Conservation (phyloP, 495 filamentous ascomycete species). For the Aspergillus campestris region DNA sequence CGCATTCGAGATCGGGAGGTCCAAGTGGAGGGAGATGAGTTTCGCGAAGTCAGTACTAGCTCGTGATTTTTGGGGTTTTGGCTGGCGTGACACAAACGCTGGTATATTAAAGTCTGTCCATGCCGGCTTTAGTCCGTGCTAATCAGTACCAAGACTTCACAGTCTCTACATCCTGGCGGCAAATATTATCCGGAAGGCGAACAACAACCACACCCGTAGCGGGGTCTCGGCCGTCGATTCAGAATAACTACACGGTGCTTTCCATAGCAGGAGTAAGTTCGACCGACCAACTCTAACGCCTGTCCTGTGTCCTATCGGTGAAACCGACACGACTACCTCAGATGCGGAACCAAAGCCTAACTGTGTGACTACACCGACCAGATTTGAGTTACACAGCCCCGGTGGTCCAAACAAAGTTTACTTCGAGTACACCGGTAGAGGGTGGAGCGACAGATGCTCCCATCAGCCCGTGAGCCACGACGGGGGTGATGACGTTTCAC, state of each 20-base stretch:
- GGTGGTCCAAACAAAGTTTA: not conserved
- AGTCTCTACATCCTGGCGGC: slow-evolving; percentile 46
- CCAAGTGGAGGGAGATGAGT: slow-evolving; percentile 44
- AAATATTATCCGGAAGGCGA: slow-evolving; percentile 35
- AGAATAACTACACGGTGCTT: not conserved
- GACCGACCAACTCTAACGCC: not conserved
- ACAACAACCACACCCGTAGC: slow-evolving; percentile 5
- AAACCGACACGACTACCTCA: too few relatives aligned
- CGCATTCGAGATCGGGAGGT: slow-evolving; percentile 48
- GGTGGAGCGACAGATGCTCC: too few relatives aligned
- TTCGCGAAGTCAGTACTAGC: slow-evolving; percentile 48
- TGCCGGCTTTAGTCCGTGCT: slow-evolving; percentile 27
- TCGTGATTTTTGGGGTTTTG: slow-evolving; percentile 33
- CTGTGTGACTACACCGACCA: slow-evolving; percentile 2
- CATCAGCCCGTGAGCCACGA: not conserved
- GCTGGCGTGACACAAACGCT: slow-evolving; percentile 29
- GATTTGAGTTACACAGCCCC: not conserved
- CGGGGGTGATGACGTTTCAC: slow-evolving; percentile 5
- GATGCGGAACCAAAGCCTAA: not conserved
- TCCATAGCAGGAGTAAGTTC: slow-evolving; percentile 11
- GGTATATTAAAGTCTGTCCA: slow-evolving; percentile 28
- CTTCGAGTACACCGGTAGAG: not conserved
- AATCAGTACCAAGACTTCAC: slow-evolving; percentile 29
- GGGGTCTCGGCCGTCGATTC: not conserved
- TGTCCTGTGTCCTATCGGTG: too few relatives aligned